A percentile compares a stretch with the other conserved stretches of the same genome.
Evolutionary conservation across 495 filamentous ascomycete genomes (phyloP).

Genomic region (Pseudotulostoma volvatum): DNA sequence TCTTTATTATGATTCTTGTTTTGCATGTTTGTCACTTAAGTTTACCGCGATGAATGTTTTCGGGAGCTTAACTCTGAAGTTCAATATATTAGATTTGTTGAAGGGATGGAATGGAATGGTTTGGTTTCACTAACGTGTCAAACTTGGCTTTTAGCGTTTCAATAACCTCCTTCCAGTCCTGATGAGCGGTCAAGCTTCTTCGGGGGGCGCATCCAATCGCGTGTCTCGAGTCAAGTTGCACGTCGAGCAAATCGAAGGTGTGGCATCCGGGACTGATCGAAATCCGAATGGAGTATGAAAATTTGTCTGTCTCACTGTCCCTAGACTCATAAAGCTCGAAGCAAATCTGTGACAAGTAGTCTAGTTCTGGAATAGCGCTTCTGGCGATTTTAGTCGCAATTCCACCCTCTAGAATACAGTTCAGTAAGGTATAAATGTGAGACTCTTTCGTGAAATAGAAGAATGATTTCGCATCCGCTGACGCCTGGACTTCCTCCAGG

Average conservation of each 20-base stretch:
- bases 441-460: slow-evolving; percentile 99
- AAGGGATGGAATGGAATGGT: slow-evolving; percentile 4
- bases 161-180: slow-evolving; percentile 88
- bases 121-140: slow-evolving; percentile 50
- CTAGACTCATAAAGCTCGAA: slow-evolving; percentile 95
- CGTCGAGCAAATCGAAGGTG: slow-evolving; percentile 85
- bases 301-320: slow-evolving; percentile 53
- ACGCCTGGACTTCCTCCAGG: slow-evolving; percentile 93
- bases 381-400: slow-evolving; percentile 84
- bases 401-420: slow-evolving; percentile 93
- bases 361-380: slow-evolving; percentile 85
- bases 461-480: slow-evolving; percentile 81
- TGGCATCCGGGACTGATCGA: slow-evolving; percentile 92
- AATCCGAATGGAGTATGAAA: slow-evolving; percentile 89
- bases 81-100: slow-evolving; percentile 4
- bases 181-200: slow-evolving; percentile 77
- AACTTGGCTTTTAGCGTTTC: slow-evolving; percentile 91
- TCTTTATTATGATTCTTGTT: too few relatives aligned
- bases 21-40: slow-evolving; percentile 48
- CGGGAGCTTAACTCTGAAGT: slow-evolving; percentile 69
- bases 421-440: slow-evolving; percentile 93
- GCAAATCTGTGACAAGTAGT: slow-evolving; percentile 94
- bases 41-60: slow-evolving; percentile 88
- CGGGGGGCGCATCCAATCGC: slow-evolving; percentile 83
- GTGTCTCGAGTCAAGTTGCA: slow-evolving; percentile 88